These are phyloP conservation scores for Drosera spatulata DNA, from an alignment of 179 eudicot species.

Conservation along the genomic window DNA sequence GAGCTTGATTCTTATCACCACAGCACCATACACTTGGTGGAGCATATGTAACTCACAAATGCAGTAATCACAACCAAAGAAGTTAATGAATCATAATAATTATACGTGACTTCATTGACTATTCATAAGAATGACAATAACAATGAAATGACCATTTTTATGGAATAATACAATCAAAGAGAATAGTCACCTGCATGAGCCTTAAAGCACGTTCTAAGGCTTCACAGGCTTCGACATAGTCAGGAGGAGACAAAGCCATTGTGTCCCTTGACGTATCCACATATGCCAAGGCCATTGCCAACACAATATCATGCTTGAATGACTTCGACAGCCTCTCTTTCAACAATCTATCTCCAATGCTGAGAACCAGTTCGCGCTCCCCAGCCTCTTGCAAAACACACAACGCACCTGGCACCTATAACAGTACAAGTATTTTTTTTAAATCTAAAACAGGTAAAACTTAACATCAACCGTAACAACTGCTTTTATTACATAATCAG, in stretches of 20 bases:
- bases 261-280: constrained; percentile 88
- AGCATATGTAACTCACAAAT: too few species aligned
- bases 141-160: too few species aligned
- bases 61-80: too few species aligned
- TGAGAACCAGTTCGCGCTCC: constrained; percentile 74
- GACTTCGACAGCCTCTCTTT: constrained; percentile 86
- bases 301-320: constrained; percentile 84
- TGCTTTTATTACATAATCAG: background rate
- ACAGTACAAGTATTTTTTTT: background rate
- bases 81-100: too few species aligned
- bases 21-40: too few species aligned
- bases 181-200: constrained; percentile 53
- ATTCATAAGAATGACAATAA: too few species aligned
- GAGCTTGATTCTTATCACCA: too few species aligned
- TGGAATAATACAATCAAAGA: background rate
- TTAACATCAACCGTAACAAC: background rate
- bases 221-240: constrained; percentile 81
- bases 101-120: too few species aligned
- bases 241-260: constrained; percentile 81
- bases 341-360: constrained; percentile 74
- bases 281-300: constrained; percentile 86
- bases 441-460: too few species aligned
- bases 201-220: constrained; percentile 82
- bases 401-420: constrained; percentile 91
- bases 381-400: constrained; percentile 94